Evolutionary conservation across 2,329 filamentous ascomycete genomes (phyloP), one percentile per base, ranked within the genome.

Genomic region (Xenoacremonium recifei): DNA sequence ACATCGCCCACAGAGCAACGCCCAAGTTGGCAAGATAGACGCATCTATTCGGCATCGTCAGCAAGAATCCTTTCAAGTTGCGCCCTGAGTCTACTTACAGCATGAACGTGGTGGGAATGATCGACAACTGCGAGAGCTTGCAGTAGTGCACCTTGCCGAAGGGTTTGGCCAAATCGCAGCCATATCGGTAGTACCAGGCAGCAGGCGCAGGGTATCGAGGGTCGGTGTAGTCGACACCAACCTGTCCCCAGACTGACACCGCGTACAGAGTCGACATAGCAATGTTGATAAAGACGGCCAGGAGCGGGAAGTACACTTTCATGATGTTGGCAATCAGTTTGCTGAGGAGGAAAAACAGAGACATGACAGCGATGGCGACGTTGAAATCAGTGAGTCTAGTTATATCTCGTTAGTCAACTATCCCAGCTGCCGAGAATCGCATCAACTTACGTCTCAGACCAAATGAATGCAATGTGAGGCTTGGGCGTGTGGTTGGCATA

Each of bases 111-210:
- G 81, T 82, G 16, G 80, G 71, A 12, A 77, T 84, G 54, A 89
- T 85, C 12, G 75, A 72, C 39, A 74, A 78, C 61, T 89, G 85
- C 6, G 87, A 85, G 61, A 87, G 75, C 57, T 73, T 65, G 63
- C 87, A 92, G 54, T 79, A 80, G 40, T 73, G 66, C 35, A 77
- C 70, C 20, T 77, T 75, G 37, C 65, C 66, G 46, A 73, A 73
- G 5, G 74, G 69, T 39, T 69, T 70, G 3, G 83, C 82, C 27
- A 84, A 72, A 39, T 65, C 70, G 67, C 87, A 92, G 47, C 78
- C 80, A 62, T 85, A 81, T 40, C 77, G 76, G 53, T 91, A 79
- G 62, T 90, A 91, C 87, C 87, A 92, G 6, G 85, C 77, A 19
- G 80, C 73, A 19, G 73, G 71, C 55, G 82, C 82, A 5, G 76